These are phyloP conservation scores for Funneliformis mosseae DNA, from an alignment of 192 early-diverging fungal genomes.

Conservation along the genomic window DNA sequence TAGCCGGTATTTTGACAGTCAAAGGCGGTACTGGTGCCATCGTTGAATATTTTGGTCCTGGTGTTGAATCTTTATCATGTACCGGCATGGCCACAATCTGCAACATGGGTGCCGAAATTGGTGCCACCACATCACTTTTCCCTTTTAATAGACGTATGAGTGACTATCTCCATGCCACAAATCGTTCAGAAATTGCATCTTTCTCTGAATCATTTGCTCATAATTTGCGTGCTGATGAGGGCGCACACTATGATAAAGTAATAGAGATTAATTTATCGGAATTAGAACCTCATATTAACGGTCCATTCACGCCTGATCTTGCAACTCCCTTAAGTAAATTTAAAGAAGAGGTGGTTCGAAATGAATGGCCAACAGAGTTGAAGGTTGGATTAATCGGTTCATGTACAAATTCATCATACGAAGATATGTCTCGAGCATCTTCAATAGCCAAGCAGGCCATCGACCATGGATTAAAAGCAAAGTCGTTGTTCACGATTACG, in stretches of 20 bases:
- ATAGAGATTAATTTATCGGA: constrained; percentile 93
- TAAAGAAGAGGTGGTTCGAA: constrained; percentile 81
- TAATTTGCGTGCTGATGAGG: constrained; percentile 88
- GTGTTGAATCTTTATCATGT: constrained; percentile 91
- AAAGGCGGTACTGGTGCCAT: constrained; percentile 97
- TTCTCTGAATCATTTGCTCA: constrained; percentile 81
- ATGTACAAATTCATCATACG: constrained; percentile 98
- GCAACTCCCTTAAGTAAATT: constrained; percentile 94
- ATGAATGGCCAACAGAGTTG: constrained; percentile 88
- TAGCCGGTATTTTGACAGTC: constrained; percentile 94
- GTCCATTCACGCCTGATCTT: constrained; percentile 94
- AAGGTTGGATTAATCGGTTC: constrained; percentile 94
- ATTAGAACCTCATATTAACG: constrained; percentile 97
- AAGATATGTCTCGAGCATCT: constrained; percentile 95
- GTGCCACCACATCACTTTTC: constrained; percentile 96
- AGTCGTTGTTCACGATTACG: constrained; percentile 87
- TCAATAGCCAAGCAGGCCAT: constrained; percentile 83
- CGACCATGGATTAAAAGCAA: constrained; percentile 78
- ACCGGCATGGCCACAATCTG: constrained; percentile 99
- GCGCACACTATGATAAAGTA: constrained; percentile 88
- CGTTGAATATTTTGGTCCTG: constrained; percentile 96
- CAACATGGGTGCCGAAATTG: constrained; percentile 99
- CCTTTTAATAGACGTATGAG: constrained; percentile 93
- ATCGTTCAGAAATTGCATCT: constrained; percentile 76
- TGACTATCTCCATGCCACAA: constrained; percentile 88